Base-by-base conservation (phyloP, 2,329 filamentous ascomycete genomes). In the Colletotrichum higginsianum region DNA sequence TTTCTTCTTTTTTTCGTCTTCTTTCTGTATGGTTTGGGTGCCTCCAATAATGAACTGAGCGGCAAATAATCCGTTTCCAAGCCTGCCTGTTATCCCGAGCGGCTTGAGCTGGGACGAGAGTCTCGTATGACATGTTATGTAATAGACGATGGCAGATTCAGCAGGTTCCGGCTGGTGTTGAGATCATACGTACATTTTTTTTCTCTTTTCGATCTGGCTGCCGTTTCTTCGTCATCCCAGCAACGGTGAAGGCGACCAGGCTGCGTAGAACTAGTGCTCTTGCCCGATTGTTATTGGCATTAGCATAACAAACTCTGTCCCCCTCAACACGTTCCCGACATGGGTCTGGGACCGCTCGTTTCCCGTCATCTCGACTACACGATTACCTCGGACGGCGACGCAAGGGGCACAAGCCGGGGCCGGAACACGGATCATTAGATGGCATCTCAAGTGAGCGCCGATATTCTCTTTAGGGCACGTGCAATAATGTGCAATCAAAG, bases 41-140 rank as follows among this genome's bases (percentile, higher is more conserved):
- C 35, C 35, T 64, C 23, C 18, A 38, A 63, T 57, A 55, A 67
- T 71, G 67, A 71, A 53, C 42, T 38, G 65, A 55, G 67, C 58
- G 62, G 61, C 60, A 67, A 47, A 56, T 52, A 64, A 42, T 60
- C 21, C 35, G 44, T 61, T 61, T n/a, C 21, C 5, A 40, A 23
- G 61, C 38, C 38, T 69, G 11, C 15, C 18, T 64, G 38, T 12
- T 30, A 38, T 53, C 26, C 52, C 16, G 38, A 21, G 49, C 47
- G 44, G 66, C 66, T 60, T 35, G 23, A 65, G 61, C 61, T 53
- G 23, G 30, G 21, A 7, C 30, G 47, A 35, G 46, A 46, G 61
- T 44, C 61, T 42, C 16, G n/a, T 15, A 18, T 53, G 68, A 63
- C 35, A 58, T 69, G 57, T 53, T 63, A 53, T 53, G 58, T 63